These are phyloP conservation scores for Cardamine chenopodiifolia DNA, from an alignment of 345 rosid genomes.

Conservation along the genomic window DNA sequence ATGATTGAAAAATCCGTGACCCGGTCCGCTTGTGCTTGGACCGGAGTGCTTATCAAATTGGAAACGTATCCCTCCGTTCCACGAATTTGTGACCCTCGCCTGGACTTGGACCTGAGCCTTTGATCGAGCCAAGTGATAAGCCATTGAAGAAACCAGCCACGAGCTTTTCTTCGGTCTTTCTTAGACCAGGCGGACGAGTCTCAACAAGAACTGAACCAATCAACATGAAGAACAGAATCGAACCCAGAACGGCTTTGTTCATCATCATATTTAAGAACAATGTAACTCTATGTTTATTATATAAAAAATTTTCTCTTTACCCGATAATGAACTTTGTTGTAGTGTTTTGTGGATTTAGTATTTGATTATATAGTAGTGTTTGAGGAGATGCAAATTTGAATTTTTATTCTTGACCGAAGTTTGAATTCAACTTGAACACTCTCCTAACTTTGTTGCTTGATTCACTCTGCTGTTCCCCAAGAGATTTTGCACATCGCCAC, in stretches of 20 bases:
- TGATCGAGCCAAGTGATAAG: constrained; percentile 50
- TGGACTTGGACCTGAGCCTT: constrained; percentile 57
- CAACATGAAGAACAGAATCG: constrained; percentile 35
- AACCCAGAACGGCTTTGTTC: constrained; percentile 24
- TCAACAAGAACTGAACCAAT: constrained; percentile 34
- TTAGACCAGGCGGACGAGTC: constrained; percentile 46
- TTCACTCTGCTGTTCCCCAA: not conserved
- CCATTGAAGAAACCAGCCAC: constrained; percentile 47
- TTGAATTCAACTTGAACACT: not conserved
- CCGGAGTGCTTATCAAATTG: constrained; percentile 50
- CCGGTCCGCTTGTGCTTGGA: constrained; percentile 46
- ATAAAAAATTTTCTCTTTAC: not conserved
- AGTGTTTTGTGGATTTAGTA: constrained; percentile 5
- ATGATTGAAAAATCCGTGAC: constrained; percentile 36
- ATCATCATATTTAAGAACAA: constrained; percentile 32
- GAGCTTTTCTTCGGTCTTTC: constrained; percentile 24
- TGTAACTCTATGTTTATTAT: not conserved
- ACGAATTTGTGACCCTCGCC: constrained; percentile 50
- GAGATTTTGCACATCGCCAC: not conserved
- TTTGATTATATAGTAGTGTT: constrained; percentile 31
- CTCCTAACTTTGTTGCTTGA: not conserved
- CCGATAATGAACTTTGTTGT: constrained; percentile 11
- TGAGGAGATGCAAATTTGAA: constrained; percentile 34
- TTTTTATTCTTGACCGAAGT: constrained; percentile 17
- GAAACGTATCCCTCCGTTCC: constrained; percentile 24